These are phyloP conservation scores for Aspergillus amoenus DNA, from an alignment of 2,329 filamentous ascomycete species.

Conservation along the genomic window DNA sequence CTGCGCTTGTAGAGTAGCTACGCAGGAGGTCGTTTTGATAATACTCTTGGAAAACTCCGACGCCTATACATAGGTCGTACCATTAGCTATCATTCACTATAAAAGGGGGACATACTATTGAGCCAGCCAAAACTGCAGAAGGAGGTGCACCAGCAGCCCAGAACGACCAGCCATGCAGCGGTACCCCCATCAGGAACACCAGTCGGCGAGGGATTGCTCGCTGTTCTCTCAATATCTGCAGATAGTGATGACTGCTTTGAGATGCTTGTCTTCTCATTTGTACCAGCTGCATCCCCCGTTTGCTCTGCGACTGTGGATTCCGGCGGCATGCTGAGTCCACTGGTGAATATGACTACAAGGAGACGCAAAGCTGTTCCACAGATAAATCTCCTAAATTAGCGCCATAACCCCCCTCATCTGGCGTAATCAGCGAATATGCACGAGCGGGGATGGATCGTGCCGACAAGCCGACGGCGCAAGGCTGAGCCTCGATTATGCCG, in stretches of 20 bases:
- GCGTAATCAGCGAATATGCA: no score
- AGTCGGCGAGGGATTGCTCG: neutral
- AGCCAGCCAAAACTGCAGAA: slow-evolving; percentile 5
- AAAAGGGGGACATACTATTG: neutral
- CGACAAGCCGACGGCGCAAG: no score
- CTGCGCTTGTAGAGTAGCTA: slow-evolving; percentile 9
- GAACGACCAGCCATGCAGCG: neutral
- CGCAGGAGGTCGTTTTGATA: slow-evolving; percentile 6
- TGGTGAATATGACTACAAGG: no score
- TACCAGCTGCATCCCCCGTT: neutral
- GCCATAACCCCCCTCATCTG: no score
- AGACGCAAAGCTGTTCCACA: no score
- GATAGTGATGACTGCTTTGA: neutral
- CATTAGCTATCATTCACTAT: neutral
- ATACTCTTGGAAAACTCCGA: slow-evolving; percentile 15
- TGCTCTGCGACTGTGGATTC: no score
- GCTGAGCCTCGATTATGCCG: no score
- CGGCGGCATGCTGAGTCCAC: no score
- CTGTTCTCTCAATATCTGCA: neutral
- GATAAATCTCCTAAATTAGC: no score
- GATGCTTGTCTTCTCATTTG: neutral
- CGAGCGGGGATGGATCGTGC: no score
- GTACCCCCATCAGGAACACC: neutral
- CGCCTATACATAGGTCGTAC: neutral
- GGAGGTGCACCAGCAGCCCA: neutral